A percentile compares a stretch with the other conserved stretches of the same genome.
Conservation (phyloP, 1,284 basidiomycete genomes). For the Ganoderma lucidum region DNA sequence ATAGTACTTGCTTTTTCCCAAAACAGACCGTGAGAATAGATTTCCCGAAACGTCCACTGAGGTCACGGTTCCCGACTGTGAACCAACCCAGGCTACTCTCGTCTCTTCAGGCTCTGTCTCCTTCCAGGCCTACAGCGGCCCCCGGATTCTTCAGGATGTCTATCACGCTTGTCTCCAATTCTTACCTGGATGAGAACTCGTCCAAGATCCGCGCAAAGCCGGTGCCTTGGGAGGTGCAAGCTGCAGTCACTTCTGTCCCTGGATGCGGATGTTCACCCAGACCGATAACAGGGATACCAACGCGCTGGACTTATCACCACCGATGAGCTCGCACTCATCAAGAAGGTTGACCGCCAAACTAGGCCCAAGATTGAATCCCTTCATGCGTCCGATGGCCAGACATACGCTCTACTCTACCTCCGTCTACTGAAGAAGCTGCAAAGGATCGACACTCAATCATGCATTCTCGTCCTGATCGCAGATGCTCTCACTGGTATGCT, state of each 20-base stretch:
- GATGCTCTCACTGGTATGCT: slow-evolving; percentile 85
- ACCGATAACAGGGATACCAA: slow-evolving; percentile 76
- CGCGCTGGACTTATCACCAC: slow-evolving; percentile 90
- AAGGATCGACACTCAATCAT: slow-evolving; percentile 94
- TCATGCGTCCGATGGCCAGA: slow-evolving; percentile 79
- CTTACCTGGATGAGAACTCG: slow-evolving; percentile 88
- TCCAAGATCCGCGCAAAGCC: slow-evolving; percentile 90
- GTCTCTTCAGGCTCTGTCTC: slow-evolving; percentile 6
- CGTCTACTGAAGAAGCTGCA: slow-evolving; percentile 93
- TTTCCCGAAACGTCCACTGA: slow-evolving; percentile 20
- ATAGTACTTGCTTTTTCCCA: slow-evolving; percentile 18
- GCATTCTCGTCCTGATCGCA: slow-evolving; percentile 89
- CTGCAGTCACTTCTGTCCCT: slow-evolving; percentile 14
- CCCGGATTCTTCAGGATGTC: slow-evolving; percentile 57
- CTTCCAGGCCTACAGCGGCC: slow-evolving; percentile 13
- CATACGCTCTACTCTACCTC: slow-evolving; percentile 91
- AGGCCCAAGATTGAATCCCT: slow-evolving; percentile 76
- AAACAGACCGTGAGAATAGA: slow-evolving; percentile 27
- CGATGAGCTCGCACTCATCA: slow-evolving; percentile 91
- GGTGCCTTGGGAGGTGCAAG: slow-evolving; percentile 92
- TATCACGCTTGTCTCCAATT: slow-evolving; percentile 85
- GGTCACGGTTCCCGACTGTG: slow-evolving; percentile 30
- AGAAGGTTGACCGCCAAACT: slow-evolving; percentile 88
- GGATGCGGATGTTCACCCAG: slow-evolving; percentile 47
- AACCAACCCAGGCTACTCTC: slow-evolving; percentile 1